Evolutionary conservation across 148 eudicot genomes (phyloP), one percentile per base, ranked within the genome.

Genomic region (Vaccinium vitisidaea): DNA sequence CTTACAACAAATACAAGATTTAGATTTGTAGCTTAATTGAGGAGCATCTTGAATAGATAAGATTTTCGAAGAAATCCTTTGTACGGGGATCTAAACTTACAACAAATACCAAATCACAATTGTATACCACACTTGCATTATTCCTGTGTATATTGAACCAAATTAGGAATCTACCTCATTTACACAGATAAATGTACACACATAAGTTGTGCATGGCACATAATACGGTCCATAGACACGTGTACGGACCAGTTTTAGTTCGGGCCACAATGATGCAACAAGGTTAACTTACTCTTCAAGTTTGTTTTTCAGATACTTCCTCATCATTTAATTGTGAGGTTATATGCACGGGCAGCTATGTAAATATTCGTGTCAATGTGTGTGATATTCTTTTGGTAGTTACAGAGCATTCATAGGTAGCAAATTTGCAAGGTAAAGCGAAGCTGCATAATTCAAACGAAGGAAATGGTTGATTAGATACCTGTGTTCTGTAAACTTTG

Each of bases 401-500:
- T 25, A 54, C 7, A 27, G 36, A 55, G 65, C 61, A 77, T 32
- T 54, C 32, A 54, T 54, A 32, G 49, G 19, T 79, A 14, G 32
- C 7, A 77, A 50, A 77, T 8, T 71, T 73, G n/a, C 16, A 23
- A 52, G 8, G 25, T 74, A 27, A 21, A 83, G 12, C 19, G 16
- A 21, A 58, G 53, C 18, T 79, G 71, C 21, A 63, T 4, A 71
- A 63, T 21, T 27, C n/a, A 67, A 82, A 36, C 8, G 55, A 4
- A 75, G 36, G 21, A 58, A 30, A 49, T 8, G 9, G 3, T 48
- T 80, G 32, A 80, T 16, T 74, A 43, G 18, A 59, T 88, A 92
- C 99, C 99, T 97, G 86, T 94, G 86, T 85, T 94, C 99, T 11
- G 99, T 88, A 80, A 86, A 90, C 86, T 97, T 97, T 61, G 99